Evolutionary conservation across 257 asterid species (phyloP).

Genomic region (Plantago ovata): DNA sequence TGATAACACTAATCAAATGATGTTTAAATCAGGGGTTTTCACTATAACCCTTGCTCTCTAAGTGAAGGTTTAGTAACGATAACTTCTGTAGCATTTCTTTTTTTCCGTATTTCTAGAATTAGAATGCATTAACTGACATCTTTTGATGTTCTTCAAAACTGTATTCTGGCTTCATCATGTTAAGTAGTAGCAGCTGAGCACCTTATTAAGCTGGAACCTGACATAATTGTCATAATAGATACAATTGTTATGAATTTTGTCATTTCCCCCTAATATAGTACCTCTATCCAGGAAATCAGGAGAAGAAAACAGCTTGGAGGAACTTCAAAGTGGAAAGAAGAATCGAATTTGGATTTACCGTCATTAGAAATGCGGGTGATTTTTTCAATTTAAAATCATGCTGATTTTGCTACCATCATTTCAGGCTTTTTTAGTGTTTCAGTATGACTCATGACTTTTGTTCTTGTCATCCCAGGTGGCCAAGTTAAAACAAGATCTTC

Average conservation of each 20-base stretch:
- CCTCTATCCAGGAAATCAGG: slow-evolving; percentile 64
- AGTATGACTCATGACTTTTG: slow-evolving; percentile 12
- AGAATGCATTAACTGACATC: too few relatives aligned
- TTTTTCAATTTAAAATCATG: slow-evolving; percentile 2
- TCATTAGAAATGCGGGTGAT: slow-evolving; percentile 71
- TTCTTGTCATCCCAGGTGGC: slow-evolving; percentile 56
- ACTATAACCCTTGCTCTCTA: slow-evolving; percentile 1
- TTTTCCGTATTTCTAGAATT: too few relatives aligned
- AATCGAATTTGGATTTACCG: slow-evolving; percentile 37
- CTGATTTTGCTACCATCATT: slow-evolving; percentile 17
- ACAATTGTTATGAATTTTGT: slow-evolving; percentile 6
- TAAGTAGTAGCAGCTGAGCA: too few relatives aligned
- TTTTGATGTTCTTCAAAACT: too few relatives aligned
- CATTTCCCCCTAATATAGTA: slow-evolving; percentile 15
- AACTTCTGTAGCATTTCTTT: too few relatives aligned
- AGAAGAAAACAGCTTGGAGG: slow-evolving; percentile 72
- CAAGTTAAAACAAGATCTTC: slow-evolving; percentile 58
- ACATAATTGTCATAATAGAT: background rate
- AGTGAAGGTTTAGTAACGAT: background rate
- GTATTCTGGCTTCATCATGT: too few relatives aligned
- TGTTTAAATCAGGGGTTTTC: slow-evolving; percentile 2
- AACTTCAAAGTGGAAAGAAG: slow-evolving; percentile 39
- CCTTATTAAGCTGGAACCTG: background rate
- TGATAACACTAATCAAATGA: slow-evolving; percentile 4
- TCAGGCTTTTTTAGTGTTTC: slow-evolving; percentile 4